phyloP scores from a whole-genome alignment of 345 rosid species.

The Eucalyptus erythrocorys region DNA sequence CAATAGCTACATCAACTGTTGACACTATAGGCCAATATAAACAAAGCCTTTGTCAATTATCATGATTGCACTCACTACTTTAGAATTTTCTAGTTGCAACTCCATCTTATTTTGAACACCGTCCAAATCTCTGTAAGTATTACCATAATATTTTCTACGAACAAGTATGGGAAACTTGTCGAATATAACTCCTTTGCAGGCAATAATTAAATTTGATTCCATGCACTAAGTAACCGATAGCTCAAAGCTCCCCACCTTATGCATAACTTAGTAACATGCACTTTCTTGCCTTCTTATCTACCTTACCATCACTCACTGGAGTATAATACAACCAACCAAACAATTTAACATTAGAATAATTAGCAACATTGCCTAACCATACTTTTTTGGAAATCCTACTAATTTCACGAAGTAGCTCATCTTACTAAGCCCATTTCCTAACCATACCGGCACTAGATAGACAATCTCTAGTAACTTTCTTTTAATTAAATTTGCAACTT shows the following conservation, averaged over 20 bases:
- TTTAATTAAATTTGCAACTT: not conserved
- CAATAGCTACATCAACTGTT: not conserved
- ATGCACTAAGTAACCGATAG: not conserved
- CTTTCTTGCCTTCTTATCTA: not conserved
- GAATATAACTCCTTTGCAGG: not conserved
- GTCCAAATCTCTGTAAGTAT: not conserved
- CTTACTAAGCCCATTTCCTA: not conserved
- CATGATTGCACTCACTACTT: not conserved
- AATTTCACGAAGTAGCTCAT: not conserved
- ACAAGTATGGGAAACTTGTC: rapidly evolving
- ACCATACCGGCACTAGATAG: not conserved
- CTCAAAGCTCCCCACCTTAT: not conserved
- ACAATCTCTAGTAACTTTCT: not conserved
- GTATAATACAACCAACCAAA: not conserved
- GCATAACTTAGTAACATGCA: not conserved
- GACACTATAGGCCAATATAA: not conserved
- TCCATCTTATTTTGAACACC: not conserved
- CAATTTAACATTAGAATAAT: no score
- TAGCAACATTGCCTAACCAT: not conserved
- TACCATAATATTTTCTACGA: not conserved
- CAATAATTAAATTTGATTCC: not conserved
- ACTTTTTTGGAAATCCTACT: not conserved
- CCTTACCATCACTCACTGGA: not conserved
- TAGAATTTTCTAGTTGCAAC: not conserved
- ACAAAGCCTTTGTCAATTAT: not conserved